A percentile compares a stretch with the other conserved stretches of the same genome.
Conservation (phyloP, 768 basidiomycete genomes). For the Coprinopsis marcescibilis region DNA sequence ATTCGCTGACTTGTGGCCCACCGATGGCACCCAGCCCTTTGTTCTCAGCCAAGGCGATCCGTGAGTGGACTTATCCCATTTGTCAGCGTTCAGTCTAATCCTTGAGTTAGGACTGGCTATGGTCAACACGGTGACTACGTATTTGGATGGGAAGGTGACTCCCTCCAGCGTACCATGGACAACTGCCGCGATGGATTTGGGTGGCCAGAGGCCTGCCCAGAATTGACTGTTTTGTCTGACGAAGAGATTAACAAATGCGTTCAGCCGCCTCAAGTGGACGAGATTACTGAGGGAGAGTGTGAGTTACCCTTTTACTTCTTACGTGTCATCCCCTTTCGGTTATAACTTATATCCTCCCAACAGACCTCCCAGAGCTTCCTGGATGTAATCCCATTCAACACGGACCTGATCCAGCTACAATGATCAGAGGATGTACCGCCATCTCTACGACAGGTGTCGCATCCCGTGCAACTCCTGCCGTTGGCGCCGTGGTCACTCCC, state of each 20-base stretch:
- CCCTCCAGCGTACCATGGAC: slow-evolving; percentile 11
- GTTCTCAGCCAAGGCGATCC: slow-evolving; percentile 10
- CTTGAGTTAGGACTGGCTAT: slow-evolving; percentile 6
- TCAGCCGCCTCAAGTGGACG: slow-evolving; percentile 2
- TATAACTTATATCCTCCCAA: neutral
- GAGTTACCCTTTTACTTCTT: neutral
- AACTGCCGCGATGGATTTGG: slow-evolving; percentile 4
- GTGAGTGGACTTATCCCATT: slow-evolving; percentile 1
- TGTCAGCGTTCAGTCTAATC: neutral
- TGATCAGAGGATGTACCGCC: neutral
- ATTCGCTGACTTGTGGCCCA: slow-evolving; percentile 7
- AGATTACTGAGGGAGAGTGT: slow-evolving; percentile 6
- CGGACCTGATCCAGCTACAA: slow-evolving; percentile 4
- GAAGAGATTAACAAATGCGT: slow-evolving; percentile 5
- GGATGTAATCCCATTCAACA: slow-evolving; percentile 10
- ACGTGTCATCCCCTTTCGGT: too few relatives aligned
- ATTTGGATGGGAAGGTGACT: slow-evolving; percentile 12
- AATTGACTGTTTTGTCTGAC: slow-evolving; percentile 6
- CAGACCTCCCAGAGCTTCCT: slow-evolving; percentile 2
- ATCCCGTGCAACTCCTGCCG: too few relatives aligned
- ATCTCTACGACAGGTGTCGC: slow-evolving; percentile 1
- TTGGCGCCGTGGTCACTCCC: too few relatives aligned
- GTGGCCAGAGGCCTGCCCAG: slow-evolving; percentile 1
- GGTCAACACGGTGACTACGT: slow-evolving; percentile 12
- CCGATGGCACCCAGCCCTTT: slow-evolving; percentile 9